Percentiles rank a stretch among this genome's conserved stretches.
phyloP scores from a whole-genome alignment of 2,329 filamentous ascomycete genomes.

The Aspergillus sp. region DNA sequence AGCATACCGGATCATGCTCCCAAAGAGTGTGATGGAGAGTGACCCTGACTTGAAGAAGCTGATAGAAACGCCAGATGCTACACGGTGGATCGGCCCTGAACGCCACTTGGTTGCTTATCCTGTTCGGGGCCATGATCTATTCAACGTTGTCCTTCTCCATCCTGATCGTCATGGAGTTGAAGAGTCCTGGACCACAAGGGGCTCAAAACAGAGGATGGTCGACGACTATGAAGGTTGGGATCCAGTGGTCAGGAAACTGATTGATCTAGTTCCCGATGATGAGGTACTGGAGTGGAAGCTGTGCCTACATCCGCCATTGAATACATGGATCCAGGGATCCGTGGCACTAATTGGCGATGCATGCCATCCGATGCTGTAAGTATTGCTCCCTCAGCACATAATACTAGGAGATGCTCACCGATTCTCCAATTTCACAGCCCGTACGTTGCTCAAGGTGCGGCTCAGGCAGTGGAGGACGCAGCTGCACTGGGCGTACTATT shows the following conservation, averaged over 20 bases:
- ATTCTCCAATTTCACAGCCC: conserved; percentile 18
- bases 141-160: conserved; percentile 64
- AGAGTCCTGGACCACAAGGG: conserved; percentile 64
- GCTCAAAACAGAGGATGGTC: conserved; percentile 61
- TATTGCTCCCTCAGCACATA: background rate
- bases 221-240: conserved; percentile 63
- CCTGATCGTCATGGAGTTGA: conserved; percentile 61
- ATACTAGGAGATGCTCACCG: background rate
- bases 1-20: conserved; percentile 76
- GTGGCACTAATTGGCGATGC: conserved; percentile 44
- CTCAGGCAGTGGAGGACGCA: conserved; percentile 48
- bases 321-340: conserved; percentile 34
- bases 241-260: conserved; percentile 58
- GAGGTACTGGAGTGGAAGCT: conserved; percentile 41
- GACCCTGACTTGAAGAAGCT: conserved; percentile 69
- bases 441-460: conserved; percentile 46
- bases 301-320: conserved; percentile 33
- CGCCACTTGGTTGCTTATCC: conserved; percentile 79
- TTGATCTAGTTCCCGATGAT: conserved; percentile 60
- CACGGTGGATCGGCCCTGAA: conserved; percentile 73
- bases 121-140: conserved; percentile 64
- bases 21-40: conserved; percentile 63
- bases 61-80: conserved; percentile 65
- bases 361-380: conserved; percentile 48
- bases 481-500: conserved; percentile 36